Evolutionary conservation across 495 filamentous ascomycete species (phyloP), one percentile per base, ranked within the genome.

Genomic region (Sordaria brevicollis): DNA sequence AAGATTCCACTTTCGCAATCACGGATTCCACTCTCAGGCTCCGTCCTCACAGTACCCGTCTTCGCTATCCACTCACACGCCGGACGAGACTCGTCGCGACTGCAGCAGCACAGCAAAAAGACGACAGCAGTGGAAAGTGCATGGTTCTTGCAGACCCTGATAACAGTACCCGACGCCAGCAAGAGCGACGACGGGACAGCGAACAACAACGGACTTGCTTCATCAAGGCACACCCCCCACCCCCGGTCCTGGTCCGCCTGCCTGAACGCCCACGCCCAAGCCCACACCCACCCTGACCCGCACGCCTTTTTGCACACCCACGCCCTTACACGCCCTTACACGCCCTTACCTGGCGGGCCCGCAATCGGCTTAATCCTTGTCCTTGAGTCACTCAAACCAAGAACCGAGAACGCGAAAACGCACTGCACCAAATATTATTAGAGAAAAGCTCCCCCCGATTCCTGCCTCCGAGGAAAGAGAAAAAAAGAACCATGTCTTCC

Each of bases 361-460:
- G 76, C 70, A 75, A 75, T 78, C 76, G 76, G 76, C 71, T 67
- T 49, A 13, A 62, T 5, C 67, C 62, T 65, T 68, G 76, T 75
- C 75, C n/a, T 76, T 76, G 77, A 79, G 66, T 78, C 76, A 78
- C 73, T 39, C 35, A 35, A 35, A 65, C 70, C 70, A 72, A 73
- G 71, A 35, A 65, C 70, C 70, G 72, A 73, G 70, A 70, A 72
- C 69, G 69, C 70, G 71, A 78, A 65, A 74, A 69, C 49, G 49
- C 49, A 62, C 49, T 29, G 65, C 67, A 70, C 43, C 68, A 71
- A 72, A 72, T 77, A 78, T 71, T 72, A 71, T 66, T 36, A 66
- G 57, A 74, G 69, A 69, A 65, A 68, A 57, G 15, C 39, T 65
- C 34, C 17, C 41, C 69, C 31, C 31, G 25, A 68, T 49, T 41